Percentiles rank a stretch among this genome's conserved stretches.
Evolutionary conservation across 768 basidiomycete species (phyloP).

Genomic region (Paxillus rubicundulus): DNA sequence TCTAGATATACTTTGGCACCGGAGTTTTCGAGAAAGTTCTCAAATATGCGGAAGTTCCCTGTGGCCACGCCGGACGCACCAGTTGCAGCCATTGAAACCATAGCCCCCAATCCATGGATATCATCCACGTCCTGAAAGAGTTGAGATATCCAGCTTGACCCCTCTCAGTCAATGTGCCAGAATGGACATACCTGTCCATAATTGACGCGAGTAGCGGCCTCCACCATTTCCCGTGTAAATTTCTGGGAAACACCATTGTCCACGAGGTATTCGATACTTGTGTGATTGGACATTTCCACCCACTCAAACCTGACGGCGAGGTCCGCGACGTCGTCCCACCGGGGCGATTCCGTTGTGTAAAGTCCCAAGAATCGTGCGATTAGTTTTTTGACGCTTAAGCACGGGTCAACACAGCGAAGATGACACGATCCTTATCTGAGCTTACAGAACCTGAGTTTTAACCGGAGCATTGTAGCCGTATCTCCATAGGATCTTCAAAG

Average conservation of each 20-base stretch:
- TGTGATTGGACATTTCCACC: slow-evolving; percentile 46
- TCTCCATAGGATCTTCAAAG: slow-evolving; percentile 69
- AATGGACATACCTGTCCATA: slow-evolving; percentile 62
- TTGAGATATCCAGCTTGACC: background rate
- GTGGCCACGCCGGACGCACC: slow-evolving; percentile 67
- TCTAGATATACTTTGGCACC: slow-evolving; percentile 68
- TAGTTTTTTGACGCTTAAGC: slow-evolving; percentile 52
- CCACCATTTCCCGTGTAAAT: slow-evolving; percentile 73
- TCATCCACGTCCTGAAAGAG: slow-evolving; percentile 53
- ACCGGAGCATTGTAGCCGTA: slow-evolving; percentile 67
- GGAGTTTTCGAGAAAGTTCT: slow-evolving; percentile 70
- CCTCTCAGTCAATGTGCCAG: background rate
- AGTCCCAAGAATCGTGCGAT: slow-evolving; percentile 51
- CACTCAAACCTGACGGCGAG: slow-evolving; percentile 55
- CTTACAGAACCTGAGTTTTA: slow-evolving; percentile 55
- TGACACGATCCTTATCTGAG: background rate
- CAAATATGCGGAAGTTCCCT: slow-evolving; percentile 86
- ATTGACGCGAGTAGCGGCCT: slow-evolving; percentile 79
- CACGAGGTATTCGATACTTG: slow-evolving; percentile 56
- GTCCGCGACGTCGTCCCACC: slow-evolving; percentile 60
- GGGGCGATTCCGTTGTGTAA: slow-evolving; percentile 53
- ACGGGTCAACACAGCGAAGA: background rate
- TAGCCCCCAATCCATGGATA: slow-evolving; percentile 78
- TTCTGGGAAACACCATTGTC: slow-evolving; percentile 50
- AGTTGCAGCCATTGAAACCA: slow-evolving; percentile 66